Evolutionary conservation across 2,329 filamentous ascomycete genomes (phyloP), one percentile per base, ranked within the genome.

Genomic region (Alternaria conjuncta): DNA sequence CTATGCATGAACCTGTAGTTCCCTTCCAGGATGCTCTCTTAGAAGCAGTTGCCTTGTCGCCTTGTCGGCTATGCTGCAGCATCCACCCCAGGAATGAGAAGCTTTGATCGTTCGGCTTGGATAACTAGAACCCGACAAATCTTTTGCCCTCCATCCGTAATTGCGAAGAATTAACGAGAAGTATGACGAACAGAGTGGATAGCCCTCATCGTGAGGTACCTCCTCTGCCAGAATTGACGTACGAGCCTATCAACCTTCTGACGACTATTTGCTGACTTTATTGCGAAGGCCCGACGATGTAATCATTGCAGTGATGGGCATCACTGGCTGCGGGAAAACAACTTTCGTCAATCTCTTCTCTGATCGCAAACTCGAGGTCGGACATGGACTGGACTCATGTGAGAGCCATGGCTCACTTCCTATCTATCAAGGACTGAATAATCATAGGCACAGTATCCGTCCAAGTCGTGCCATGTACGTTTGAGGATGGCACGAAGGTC

Each of bases 311-410:
- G 77, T 83, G 2, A 80, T 83, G 74, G 82, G 82, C 1, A 71
- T 81, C 15, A 83, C 82, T 0, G 82, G 82, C 0, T 67, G 74
- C 0, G 82, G 82, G 2, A 83, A 83, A 57, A 79, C 71, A 8
- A 77, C 76, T 1, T 81, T 83, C 59, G 79, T 83, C 18, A 68
- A 66, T 6, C 46, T 60, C 6, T 61, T 67, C 15, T 64, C 71
- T 10, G 64, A 66, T 44, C 53, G 60, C n/a, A 15, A 50, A 20
- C 41, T 60, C 6, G 20, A 36, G 12, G 60, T 65, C 20, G 63
- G 63, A 10, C 63, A 65, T n/a, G 56, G 44, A 10, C 53, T 63
- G 5, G 61, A 63, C 8, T 60, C 64, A 18, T 63, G 64, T 63
- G 36, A 55, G 60, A 6, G 18, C 2, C 5, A n/a, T 5, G 0